Evolutionary conservation across 1,284 basidiomycete species (phyloP).

Genomic region (Ustanciosporium gigantosporum): DNA sequence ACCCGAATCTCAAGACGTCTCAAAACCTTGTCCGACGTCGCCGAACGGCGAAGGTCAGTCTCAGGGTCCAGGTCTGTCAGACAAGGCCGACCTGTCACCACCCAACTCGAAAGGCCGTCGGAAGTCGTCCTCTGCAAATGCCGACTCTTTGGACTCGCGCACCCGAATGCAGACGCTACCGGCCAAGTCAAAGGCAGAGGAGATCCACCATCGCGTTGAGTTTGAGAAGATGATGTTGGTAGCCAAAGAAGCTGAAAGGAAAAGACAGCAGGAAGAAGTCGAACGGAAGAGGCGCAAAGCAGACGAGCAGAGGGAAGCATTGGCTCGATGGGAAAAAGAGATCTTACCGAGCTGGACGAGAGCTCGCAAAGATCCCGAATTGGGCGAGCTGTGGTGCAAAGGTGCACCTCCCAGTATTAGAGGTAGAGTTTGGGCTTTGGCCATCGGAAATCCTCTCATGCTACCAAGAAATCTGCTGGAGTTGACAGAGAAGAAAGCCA

Average conservation of each 20-base stretch:
- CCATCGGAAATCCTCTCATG: constrained; percentile 84
- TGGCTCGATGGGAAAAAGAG: constrained; percentile 75
- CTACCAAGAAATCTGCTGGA: constrained; percentile 64
- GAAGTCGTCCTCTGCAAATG: constrained; percentile 19
- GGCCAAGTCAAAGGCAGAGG: constrained; percentile 79
- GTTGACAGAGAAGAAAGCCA: constrained; percentile 14
- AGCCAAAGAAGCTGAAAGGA: constrained; percentile 39
- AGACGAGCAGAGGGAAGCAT: constrained; percentile 68
- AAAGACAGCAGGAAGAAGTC: constrained; percentile 36
- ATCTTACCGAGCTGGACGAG: constrained; percentile 82
- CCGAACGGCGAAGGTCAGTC: not conserved
- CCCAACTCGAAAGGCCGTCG: constrained; percentile 12
- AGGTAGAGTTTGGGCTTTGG: constrained; percentile 82
- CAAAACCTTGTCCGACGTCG: not conserved
- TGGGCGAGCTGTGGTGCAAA: constrained; percentile 85
- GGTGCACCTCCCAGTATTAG: constrained; percentile 86
- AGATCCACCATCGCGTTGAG: constrained; percentile 79
- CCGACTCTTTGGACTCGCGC: constrained; percentile 63
- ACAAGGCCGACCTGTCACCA: constrained; percentile 26
- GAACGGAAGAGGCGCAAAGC: constrained; percentile 19
- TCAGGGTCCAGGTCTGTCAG: constrained; percentile 14
- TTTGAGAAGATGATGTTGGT: constrained; percentile 89
- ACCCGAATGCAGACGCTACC: constrained; percentile 77
- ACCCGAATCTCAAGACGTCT: not conserved
- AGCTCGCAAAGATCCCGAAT: constrained; percentile 69